Base-by-base conservation (phyloP, 2,329 filamentous ascomycete genomes). In the Fusarium pseudoanthophilum region DNA sequence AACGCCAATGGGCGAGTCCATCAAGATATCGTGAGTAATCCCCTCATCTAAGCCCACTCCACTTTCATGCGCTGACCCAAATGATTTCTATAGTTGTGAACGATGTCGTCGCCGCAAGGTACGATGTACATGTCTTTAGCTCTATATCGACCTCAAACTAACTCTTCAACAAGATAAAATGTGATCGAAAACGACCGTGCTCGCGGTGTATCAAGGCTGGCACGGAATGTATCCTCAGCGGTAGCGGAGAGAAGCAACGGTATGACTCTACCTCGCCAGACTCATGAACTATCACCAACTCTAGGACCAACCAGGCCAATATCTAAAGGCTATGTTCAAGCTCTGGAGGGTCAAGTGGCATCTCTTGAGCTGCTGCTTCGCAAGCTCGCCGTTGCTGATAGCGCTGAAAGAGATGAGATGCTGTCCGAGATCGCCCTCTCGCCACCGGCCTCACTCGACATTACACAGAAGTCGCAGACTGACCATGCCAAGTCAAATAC, bases 141-240 rank as follows among this genome's bases (percentile, higher is more conserved):
- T 30, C n/a, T 42, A 20, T 30, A 20, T n/a, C n/a, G 7, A 26
- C 21, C 4, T 43, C n/a, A 28, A 16, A 20, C 56, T 71, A 7
- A 71, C n/a, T n/a, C 4, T 18, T 24, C 8, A 43, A 26, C 20
- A 55, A 88, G 82, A 85, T 89, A 42, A 89, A 87, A 80, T 89
- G 87, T 76, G 85, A 88, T 75, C 84, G 87, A 7, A 83, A 83
- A 51, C 79, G 83, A 20, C 87, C 87, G 18, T 89, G 87, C 73
- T 83, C 83, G 37, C 85, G 84, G 67, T 89, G 87, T 72, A 75
- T 80, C 73, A 83, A 84, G 72, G 82, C 82, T 11, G 79, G 80
- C 26, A 81, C 79, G 14, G 81, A 84, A 49, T 85, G 84, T 68
- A 78, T 81, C n/a, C 78, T 82, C 28, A 81, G 79, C 39, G 82